Base-by-base conservation (phyloP, 306 rosid genomes). In the Quercus glauca region DNA sequence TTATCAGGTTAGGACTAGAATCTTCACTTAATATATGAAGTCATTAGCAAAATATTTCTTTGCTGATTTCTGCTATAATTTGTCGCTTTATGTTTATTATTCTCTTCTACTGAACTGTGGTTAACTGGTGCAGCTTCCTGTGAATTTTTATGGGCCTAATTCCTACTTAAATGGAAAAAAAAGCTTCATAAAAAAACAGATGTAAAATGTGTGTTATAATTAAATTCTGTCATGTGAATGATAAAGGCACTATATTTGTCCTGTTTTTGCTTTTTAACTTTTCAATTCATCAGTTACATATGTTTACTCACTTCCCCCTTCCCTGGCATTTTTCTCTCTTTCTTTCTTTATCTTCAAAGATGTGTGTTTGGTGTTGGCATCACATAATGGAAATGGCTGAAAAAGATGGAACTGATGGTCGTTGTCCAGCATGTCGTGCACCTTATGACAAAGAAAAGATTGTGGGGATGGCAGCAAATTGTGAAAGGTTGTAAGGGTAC, bases 321-420 rank as follows among this genome's bases (percentile, higher is more conserved):
- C 53, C 53, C 53, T 10, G 53, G 68, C 61, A 60, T 31, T 31
- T 8, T 69, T 76, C 45, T 76, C 45, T 73, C 15, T 18, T 25
- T 33, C 78, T 73, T 80, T 43, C 28, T 31, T 58, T 19, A 25
- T 73, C 52, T 74, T 49, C 63, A 31, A 77, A 87, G 88, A 87
- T 84, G 25, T 87, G 90, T 25, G 90, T 87, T 55, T 87, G 90
- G 88, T 87, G 90, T 71, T 87, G 90, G 88, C 90, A 87, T 71
- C 83, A 87, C 75, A 87, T 87, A 71, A 84, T 84, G 86, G 88
- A 87, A 87, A 87, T 87, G 85, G 86, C 90, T 26, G 86, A 84
- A 37, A 87, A 84, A 73, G 86, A 84, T 79, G 88, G 79, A 78
- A 71, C 80, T 71, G 85, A 83, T 57, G 88, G 90, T 13, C 88